A percentile compares a stretch with the other conserved stretches of the same genome.
These are phyloP conservation scores for Suhomyces emberorum DNA, from an alignment of 805 yeast species.

Conservation along the genomic window DNA sequence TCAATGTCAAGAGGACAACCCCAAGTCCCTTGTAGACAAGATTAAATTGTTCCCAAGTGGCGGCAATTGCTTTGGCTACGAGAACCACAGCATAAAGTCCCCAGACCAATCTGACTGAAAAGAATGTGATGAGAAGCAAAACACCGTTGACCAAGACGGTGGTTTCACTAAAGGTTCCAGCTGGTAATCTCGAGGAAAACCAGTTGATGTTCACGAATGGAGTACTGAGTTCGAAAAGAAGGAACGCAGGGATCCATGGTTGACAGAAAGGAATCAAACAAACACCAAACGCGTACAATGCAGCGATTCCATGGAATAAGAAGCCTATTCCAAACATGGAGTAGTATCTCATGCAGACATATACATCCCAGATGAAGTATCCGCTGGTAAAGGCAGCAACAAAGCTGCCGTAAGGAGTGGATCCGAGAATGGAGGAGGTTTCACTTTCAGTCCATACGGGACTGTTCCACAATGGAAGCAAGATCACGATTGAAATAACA, in stretches of 20 bases:
- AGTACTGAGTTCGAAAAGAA: conserved; percentile 83
- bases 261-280: conserved; percentile 72
- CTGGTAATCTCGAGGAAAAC: conserved; percentile 79
- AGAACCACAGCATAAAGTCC: conserved; percentile 70
- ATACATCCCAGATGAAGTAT: conserved; percentile 87
- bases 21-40: conserved; percentile 51
- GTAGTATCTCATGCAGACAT: conserved; percentile 62
- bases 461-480: conserved; percentile 66
- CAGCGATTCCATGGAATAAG: conserved; percentile 78
- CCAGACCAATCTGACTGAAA: conserved; percentile 77
- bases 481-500: conserved; percentile 53
- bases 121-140: conserved; percentile 64
- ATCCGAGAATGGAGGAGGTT: conserved; percentile 49
- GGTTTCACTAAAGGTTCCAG: conserved; percentile 54
- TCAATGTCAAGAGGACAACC: conserved; percentile 49
- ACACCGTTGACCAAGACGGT: conserved; percentile 68
- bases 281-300: conserved; percentile 66
- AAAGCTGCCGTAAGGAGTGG: conserved; percentile 72
- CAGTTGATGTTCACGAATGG: conserved; percentile 95
- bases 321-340: conserved; percentile 78
- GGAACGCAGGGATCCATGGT: conserved; percentile 78
- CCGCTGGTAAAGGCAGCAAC: conserved; percentile 74
- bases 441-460: conserved; percentile 37
- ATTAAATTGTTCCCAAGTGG: conserved; percentile 39
- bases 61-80: conserved; percentile 48